Percentiles rank a stretch among this genome's conserved stretches.
phyloP scores from a whole-genome alignment of 1,284 basidiomycete species.

The Abortiporus biennis region DNA sequence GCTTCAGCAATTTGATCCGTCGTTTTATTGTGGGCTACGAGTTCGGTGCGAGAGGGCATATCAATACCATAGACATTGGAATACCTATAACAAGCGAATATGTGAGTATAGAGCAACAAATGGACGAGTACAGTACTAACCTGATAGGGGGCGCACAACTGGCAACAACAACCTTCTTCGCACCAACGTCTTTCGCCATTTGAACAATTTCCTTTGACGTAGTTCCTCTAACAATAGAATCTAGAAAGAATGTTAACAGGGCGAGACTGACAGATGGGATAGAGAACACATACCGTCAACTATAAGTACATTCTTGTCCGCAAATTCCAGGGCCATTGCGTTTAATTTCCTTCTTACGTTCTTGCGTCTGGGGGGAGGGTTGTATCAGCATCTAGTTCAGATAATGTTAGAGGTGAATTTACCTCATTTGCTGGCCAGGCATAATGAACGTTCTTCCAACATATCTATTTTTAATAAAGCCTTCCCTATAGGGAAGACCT shows the following conservation, averaged over 20 bases:
- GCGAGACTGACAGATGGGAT: not conserved
- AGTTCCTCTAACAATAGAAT: conserved; percentile 98
- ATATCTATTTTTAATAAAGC: conserved; percentile 99
- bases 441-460: conserved; percentile 99
- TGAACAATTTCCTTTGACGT: conserved; percentile 99
- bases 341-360: conserved; percentile 96
- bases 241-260: conserved; percentile 31
- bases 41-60: conserved; percentile 94
- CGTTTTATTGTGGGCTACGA: conserved; percentile 85
- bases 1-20: conserved; percentile 72
- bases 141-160: conserved; percentile 96
- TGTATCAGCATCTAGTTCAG: no score
- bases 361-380: conserved; percentile 79
- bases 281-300: conserved; percentile 73
- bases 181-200: conserved; percentile 99
- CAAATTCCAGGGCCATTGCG: conserved; percentile 99
- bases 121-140: conserved; percentile 27
- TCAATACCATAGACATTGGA: conserved; percentile 99
- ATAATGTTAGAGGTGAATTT: conserved; percentile 15
- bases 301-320: conserved; percentile 87
- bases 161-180: conserved; percentile 95
- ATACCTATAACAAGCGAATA: conserved; percentile 39
- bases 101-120: conserved; percentile 2
- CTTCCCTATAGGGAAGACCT: conserved; percentile 91
- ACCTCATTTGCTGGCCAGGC: conserved; percentile 95